phyloP scores from a whole-genome alignment of 2,329 filamentous ascomycete genomes.

The Colletotrichum falcatum region DNA sequence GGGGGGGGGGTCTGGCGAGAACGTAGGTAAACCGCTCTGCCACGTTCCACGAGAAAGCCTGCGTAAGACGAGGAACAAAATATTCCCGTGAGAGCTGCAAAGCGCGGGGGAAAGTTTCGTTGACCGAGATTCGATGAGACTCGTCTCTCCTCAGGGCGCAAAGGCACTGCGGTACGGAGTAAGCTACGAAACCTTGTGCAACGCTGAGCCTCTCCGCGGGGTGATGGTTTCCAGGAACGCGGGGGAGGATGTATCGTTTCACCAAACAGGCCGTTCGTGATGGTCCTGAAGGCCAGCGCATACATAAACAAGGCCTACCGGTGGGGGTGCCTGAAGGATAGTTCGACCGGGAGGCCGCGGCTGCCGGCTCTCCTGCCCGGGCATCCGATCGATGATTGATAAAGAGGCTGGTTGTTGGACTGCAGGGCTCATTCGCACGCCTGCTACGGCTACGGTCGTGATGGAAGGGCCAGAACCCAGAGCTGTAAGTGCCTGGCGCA shows the following conservation, averaged over 20 bases:
- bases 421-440: neutral
- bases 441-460: neutral
- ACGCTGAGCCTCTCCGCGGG: conserved; percentile 14
- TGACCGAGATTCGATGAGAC: conserved; percentile 10
- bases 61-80: neutral
- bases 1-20: neutral
- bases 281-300: neutral
- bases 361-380: neutral
- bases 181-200: conserved; percentile 8
- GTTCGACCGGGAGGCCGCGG: neutral
- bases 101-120: conserved; percentile 19
- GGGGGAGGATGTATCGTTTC: neutral
- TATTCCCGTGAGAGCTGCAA: conserved; percentile 5
- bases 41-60: conserved; percentile 10
- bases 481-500: conserved; percentile 14
- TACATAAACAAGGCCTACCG: neutral
- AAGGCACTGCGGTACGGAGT: conserved; percentile 2
- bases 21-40: conserved; percentile 6
- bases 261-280: neutral
- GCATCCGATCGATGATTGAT: neutral
- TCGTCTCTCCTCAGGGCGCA: neutral
- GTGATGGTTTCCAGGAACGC: neutral
- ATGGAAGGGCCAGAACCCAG: neutral
- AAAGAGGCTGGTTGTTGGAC: neutral
- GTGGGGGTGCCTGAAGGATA: neutral